Percentiles rank a stretch among this genome's conserved stretches.
Conservation (phyloP, 2,329 filamentous ascomycete species). For the Zasmidium cellare region DNA sequence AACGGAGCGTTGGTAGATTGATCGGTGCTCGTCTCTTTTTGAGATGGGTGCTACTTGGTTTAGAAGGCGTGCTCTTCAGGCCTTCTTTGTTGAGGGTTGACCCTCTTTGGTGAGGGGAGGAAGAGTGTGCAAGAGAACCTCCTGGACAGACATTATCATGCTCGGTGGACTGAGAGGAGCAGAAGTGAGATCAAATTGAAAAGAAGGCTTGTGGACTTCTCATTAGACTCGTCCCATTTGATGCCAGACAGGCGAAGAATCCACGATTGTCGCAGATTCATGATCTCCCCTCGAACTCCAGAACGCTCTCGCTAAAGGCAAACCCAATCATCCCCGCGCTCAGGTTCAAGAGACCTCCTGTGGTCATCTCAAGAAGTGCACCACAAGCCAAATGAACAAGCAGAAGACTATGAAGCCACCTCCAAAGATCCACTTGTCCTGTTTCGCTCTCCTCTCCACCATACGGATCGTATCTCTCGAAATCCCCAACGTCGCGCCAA, state of each 20-base stretch:
- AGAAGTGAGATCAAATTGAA: too few species aligned
- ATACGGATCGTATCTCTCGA: constrained; percentile 96
- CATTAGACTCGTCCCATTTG: too few species aligned
- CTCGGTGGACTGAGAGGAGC: too few species aligned
- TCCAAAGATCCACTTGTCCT: constrained; percentile 99
- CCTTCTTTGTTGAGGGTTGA: constrained; percentile 10
- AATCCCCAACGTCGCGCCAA: constrained; percentile 89
- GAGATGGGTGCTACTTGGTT: constrained; percentile 24
- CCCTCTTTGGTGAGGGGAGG: constrained; percentile 30
- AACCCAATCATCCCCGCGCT: too few species aligned
- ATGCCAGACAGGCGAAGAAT: too few species aligned
- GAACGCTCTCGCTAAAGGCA: too few species aligned
- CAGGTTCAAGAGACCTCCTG: too few species aligned
- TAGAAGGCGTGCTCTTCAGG: constrained; percentile 36
- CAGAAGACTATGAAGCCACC: constrained; percentile 84
- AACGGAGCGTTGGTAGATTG: constrained; percentile 51
- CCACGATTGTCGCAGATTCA: too few species aligned
- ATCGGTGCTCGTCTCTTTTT: constrained; percentile 13
- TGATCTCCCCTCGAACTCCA: too few species aligned
- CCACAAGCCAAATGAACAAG: constrained; percentile 83
- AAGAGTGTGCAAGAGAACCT: constrained; percentile 40
- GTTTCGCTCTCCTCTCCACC: constrained; percentile 85
- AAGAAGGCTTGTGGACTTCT: too few species aligned
- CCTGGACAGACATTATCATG: constrained; percentile 31
- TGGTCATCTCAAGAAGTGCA: constrained; percentile 74